A percentile compares a stretch with the other conserved stretches of the same genome.
These are phyloP conservation scores for Chlamydomonas reinhardtii DNA, from an alignment of 163 green algal species.

Conservation along the genomic window DNA sequence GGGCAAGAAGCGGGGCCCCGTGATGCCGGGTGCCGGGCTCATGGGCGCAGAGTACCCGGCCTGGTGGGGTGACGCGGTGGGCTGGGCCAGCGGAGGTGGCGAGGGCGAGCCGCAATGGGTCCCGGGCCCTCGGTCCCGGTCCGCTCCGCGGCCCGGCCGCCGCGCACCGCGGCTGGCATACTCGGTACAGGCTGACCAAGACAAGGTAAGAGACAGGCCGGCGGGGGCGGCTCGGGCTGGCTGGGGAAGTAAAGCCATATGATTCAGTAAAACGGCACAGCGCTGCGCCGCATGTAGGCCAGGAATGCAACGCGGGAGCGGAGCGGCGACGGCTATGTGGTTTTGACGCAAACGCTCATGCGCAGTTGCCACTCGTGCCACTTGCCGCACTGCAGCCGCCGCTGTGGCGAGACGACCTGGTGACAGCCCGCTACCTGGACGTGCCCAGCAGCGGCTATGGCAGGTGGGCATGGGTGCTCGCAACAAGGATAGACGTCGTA, in stretches of 20 bases:
- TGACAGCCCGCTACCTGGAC: conserved; percentile 59
- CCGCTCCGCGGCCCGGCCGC: not conserved
- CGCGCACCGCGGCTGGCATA: conserved; percentile 56
- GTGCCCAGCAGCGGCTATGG: conserved; percentile 62
- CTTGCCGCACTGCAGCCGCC: not conserved
- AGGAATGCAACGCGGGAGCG: no score
- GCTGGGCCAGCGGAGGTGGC: not conserved
- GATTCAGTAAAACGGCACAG: no score
- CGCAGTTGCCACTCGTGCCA: no score
- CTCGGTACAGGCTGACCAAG: conserved; percentile 24
- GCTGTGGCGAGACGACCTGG: conserved; percentile 52
- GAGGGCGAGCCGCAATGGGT: not conserved
- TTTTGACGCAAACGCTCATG: no score
- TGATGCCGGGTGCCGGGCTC: not conserved
- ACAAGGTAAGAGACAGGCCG: no score
- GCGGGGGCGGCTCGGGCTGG: no score
- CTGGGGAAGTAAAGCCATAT: no score
- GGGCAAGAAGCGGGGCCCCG: conserved; percentile 46
- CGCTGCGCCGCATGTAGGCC: no score
- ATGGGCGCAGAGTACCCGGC: conserved; percentile 57
- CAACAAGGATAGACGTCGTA: no score
- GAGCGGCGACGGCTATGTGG: no score
- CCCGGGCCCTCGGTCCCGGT: not conserved
- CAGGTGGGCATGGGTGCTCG: no score
- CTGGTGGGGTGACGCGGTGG: conserved; percentile 65